Percentiles rank a stretch among this genome's conserved stretches.
These are phyloP conservation scores for Pontederia crassipes DNA, from an alignment of 176 grass and related monocot genomes.

Conservation along the genomic window DNA sequence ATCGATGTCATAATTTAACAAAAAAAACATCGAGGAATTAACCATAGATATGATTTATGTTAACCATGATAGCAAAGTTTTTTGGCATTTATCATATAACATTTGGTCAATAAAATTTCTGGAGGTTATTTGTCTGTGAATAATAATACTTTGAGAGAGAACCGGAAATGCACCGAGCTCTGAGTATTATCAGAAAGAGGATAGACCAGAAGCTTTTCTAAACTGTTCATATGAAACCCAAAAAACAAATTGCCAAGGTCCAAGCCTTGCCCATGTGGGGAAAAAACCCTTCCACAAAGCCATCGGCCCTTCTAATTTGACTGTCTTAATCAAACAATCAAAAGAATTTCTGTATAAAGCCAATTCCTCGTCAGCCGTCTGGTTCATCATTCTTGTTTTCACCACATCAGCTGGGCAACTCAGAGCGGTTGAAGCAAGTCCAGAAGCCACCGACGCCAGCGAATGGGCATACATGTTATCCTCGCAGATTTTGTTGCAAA, in stretches of 20 bases:
- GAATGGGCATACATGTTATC: constrained; percentile 65
- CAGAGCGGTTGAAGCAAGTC: constrained; percentile 42
- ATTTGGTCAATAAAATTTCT: background rate
- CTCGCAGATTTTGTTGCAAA: constrained; percentile 39
- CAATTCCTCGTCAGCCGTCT: constrained; percentile 23
- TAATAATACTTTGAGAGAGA: background rate
- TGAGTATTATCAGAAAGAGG: constrained; percentile 47
- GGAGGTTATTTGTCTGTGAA: background rate
- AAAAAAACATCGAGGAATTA: too few relatives aligned
- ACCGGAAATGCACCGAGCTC: background rate
- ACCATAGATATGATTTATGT: too few relatives aligned
- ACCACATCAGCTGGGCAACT: constrained; percentile 83
- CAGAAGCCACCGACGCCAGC: constrained; percentile 59
- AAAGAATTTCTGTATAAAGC: constrained; percentile 62
- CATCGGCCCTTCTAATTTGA: constrained; percentile 37
- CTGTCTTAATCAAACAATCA: constrained; percentile 66
- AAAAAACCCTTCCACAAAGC: constrained; percentile 90
- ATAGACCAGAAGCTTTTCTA: constrained; percentile 47
- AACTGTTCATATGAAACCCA: constrained; percentile 85
- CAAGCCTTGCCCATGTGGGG: constrained; percentile 75
- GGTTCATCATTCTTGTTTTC: constrained; percentile 92
- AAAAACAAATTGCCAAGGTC: constrained; percentile 87
- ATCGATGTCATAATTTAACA: too few relatives aligned
- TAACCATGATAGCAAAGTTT: too few relatives aligned
- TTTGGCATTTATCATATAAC: too few relatives aligned